These are phyloP conservation scores for Citrus trifoliata DNA, from an alignment of 345 rosid species.

Conservation along the genomic window DNA sequence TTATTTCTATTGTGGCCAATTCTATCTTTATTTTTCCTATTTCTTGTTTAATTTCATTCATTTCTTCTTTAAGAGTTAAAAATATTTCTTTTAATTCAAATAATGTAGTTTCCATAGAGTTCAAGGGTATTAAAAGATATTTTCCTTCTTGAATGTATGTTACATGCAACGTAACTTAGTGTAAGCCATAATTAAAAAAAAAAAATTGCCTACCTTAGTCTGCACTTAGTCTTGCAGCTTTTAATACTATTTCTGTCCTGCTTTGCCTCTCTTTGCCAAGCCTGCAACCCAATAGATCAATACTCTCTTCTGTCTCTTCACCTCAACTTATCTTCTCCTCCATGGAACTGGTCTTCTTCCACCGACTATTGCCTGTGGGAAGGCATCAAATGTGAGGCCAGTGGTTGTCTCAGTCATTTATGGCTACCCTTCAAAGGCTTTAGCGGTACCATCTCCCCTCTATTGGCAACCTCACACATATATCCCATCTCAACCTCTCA, in stretches of 20 bases:
- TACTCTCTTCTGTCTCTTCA: neutral
- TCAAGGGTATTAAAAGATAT: too few relatives aligned
- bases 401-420: neutral
- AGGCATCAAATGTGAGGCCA: conserved; percentile 7
- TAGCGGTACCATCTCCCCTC: neutral
- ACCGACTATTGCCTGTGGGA: neutral
- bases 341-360: conserved; percentile 21
- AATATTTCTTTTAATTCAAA: too few relatives aligned
- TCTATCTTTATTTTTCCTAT: too few relatives aligned
- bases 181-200: too few relatives aligned
- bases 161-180: too few relatives aligned
- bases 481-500: neutral
- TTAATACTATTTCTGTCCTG: neutral
- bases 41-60: too few relatives aligned
- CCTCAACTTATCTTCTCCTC: neutral
- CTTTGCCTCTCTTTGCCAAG: neutral
- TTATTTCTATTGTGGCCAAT: too few relatives aligned
- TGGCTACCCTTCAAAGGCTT: conserved; percentile 17
- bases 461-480: neutral
- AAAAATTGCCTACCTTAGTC: too few relatives aligned
- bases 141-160: too few relatives aligned
- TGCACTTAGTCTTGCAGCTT: too few relatives aligned
- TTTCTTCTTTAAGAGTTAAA: too few relatives aligned
- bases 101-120: too few relatives aligned
- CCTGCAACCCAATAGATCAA: conserved; percentile 3